A percentile compares a stretch with the other conserved stretches of the same genome.
phyloP scores from a whole-genome alignment of 2,329 filamentous ascomycete species.

The Cercospora zeae-maydis region DNA sequence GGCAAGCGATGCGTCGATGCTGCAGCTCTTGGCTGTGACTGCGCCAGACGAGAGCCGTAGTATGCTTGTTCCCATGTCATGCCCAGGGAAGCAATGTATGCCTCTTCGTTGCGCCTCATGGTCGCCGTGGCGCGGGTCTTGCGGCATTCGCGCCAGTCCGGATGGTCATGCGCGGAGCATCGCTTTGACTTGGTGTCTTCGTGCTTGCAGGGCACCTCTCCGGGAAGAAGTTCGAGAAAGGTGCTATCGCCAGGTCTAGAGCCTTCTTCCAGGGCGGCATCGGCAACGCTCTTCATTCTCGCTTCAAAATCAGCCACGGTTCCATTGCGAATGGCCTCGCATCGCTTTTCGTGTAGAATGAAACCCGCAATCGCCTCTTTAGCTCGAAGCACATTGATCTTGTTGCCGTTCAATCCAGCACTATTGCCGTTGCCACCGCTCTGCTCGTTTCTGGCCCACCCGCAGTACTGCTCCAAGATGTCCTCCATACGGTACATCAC shows the following conservation, averaged over 20 bases:
- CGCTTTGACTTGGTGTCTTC: constrained; percentile 13
- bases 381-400: constrained; percentile 18
- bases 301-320: constrained; percentile 4
- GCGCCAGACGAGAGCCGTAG: neutral
- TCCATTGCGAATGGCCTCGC: constrained; percentile 7
- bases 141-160: constrained; percentile 22
- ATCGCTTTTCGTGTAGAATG: constrained; percentile 8
- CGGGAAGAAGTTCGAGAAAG: constrained; percentile 5
- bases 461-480: constrained; percentile 8
- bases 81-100: neutral
- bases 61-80: constrained; percentile 8
- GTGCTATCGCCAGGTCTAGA: constrained; percentile 5
- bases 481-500: constrained; percentile 19
- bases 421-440: constrained; percentile 24
- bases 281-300: constrained; percentile 1
- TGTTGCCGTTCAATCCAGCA: constrained; percentile 18
- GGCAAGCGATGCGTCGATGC: neutral
- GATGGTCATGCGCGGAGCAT: constrained; percentile 13
- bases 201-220: constrained; percentile 1
- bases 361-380: neutral
- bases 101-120: constrained; percentile 8
- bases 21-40: neutral
- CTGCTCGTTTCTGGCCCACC: constrained; percentile 19
- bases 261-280: constrained; percentile 2
- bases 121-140: neutral